Conservation (phyloP, 2,329 filamentous ascomycete species). For the Dendryphion nanum region DNA sequence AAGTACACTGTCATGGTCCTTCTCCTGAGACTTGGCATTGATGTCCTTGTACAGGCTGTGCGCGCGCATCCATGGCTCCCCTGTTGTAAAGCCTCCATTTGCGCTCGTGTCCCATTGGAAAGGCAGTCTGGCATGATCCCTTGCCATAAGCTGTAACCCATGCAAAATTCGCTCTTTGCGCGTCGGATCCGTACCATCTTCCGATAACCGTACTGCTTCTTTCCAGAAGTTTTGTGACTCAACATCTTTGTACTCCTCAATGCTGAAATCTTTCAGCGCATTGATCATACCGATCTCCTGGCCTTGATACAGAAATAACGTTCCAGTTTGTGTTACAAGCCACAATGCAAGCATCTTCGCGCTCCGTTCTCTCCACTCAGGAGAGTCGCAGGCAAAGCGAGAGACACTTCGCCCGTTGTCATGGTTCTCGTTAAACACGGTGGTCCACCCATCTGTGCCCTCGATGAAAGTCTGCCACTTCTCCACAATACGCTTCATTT, state of each 20-base stretch:
- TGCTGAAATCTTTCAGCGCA: conserved; percentile 49
- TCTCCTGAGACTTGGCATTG: conserved; percentile 59
- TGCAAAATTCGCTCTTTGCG: conserved; percentile 36
- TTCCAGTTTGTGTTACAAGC: conserved; percentile 50
- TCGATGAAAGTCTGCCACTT: conserved; percentile 52
- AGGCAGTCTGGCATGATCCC: conserved; percentile 70
- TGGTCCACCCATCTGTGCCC: conserved; percentile 52
- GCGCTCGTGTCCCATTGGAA: conserved; percentile 66
- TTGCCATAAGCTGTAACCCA: conserved; percentile 58
- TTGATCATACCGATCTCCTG: conserved; percentile 63
- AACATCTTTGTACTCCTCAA: conserved; percentile 64
- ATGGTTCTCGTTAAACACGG: conserved; percentile 64
- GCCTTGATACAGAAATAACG: conserved; percentile 60
- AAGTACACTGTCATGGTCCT: conserved; percentile 53
- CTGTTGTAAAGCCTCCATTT: conserved; percentile 64
- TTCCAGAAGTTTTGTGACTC: conserved; percentile 48
- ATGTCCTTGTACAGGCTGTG: conserved; percentile 59
- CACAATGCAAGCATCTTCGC: conserved; percentile 58
- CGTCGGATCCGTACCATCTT: conserved; percentile 31
- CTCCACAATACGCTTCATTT: conserved; percentile 41
- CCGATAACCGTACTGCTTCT: conserved; percentile 28
- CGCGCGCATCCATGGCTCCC: conserved; percentile 68
- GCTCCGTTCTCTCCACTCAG: conserved; percentile 43
- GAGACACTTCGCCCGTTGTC: conserved; percentile 59
- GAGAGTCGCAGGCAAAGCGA: conserved; percentile 51